phyloP scores from a whole-genome alignment of 495 filamentous ascomycete genomes.

The Penicillium nucicola region DNA sequence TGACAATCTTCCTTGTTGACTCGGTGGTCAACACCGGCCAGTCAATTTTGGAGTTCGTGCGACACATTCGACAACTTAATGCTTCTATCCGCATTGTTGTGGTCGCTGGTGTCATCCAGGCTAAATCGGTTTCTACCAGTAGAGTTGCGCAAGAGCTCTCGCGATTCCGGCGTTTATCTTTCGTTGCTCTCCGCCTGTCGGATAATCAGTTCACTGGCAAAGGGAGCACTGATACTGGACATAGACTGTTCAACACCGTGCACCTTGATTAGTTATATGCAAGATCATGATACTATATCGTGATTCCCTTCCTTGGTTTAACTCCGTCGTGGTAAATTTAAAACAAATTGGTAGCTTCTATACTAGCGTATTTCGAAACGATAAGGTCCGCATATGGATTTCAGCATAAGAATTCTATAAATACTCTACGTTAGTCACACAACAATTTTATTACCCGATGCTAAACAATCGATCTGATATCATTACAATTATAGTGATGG shows the following conservation, averaged over 20 bases:
- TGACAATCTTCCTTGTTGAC: constrained; percentile 56
- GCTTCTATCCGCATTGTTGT: constrained; percentile 49
- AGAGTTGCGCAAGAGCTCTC: constrained; percentile 25
- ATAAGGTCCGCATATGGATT: no score
- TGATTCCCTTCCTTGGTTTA: no score
- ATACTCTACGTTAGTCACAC: no score
- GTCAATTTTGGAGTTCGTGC: constrained; percentile 50
- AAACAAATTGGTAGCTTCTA: no score
- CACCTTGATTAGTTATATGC: constrained; percentile 14
- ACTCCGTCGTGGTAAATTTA: no score
- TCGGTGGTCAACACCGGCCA: constrained; percentile 60
- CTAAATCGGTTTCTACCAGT: constrained; percentile 26
- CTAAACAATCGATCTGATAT: no score
- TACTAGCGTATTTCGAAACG: no score
- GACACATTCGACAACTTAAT: constrained; percentile 44
- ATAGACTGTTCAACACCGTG: constrained; percentile 57
- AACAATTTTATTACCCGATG: no score
- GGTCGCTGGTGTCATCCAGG: constrained; percentile 56
- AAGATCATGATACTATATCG: no score
- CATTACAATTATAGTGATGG: no score
- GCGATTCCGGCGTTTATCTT: constrained; percentile 20
- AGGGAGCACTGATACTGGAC: constrained; percentile 55
- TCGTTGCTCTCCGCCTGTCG: constrained; percentile 55
- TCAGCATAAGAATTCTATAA: no score
- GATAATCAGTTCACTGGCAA: constrained; percentile 53